Evolutionary conservation across 371 early-diverging fungal species (phyloP).

Genomic region (Apophysomyces ossiformis): DNA sequence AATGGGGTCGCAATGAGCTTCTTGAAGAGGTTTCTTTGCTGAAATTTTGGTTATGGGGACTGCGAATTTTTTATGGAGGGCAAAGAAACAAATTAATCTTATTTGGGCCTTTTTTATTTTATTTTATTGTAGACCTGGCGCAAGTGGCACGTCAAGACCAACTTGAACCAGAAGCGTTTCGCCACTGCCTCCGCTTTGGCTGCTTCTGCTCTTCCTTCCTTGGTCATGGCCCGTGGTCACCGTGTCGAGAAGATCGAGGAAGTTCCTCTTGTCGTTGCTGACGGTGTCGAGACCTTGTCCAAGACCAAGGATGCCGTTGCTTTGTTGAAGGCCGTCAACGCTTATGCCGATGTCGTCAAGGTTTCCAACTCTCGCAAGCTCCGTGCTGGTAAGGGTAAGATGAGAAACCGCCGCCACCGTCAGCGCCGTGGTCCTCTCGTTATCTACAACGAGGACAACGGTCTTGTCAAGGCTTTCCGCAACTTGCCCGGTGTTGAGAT

Average conservation of each 20-base stretch:
- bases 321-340: conserved; percentile 92
- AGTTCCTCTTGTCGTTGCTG: conserved; percentile 96
- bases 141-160: conserved; percentile 99
- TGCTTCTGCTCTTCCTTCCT: conserved; percentile 95
- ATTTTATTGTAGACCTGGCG: conserved; percentile 77
- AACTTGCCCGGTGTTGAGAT: conserved; percentile 99
- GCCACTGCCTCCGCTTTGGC: conserved; percentile 99
- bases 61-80: background rate
- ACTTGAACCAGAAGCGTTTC: conserved; percentile 98
- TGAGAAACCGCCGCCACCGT: conserved; percentile 99
- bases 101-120: background rate
- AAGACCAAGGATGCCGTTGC: conserved; percentile 98
- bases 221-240: conserved; percentile 99
- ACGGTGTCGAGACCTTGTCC: conserved; percentile 81
- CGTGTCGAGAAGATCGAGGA: conserved; percentile 93
- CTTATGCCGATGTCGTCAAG: conserved; percentile 97
- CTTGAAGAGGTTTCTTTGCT: background rate
- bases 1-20: background rate
- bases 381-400: conserved; percentile 99
- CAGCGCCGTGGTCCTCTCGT: conserved; percentile 99
- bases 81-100: background rate
- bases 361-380: conserved; percentile 97
- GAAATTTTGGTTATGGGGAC: background rate
- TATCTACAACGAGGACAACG: conserved; percentile 96
- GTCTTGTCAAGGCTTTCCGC: conserved; percentile 97